phyloP scores from a whole-genome alignment of 2,329 filamentous ascomycete genomes.

The Apiospora pterosperma region DNA sequence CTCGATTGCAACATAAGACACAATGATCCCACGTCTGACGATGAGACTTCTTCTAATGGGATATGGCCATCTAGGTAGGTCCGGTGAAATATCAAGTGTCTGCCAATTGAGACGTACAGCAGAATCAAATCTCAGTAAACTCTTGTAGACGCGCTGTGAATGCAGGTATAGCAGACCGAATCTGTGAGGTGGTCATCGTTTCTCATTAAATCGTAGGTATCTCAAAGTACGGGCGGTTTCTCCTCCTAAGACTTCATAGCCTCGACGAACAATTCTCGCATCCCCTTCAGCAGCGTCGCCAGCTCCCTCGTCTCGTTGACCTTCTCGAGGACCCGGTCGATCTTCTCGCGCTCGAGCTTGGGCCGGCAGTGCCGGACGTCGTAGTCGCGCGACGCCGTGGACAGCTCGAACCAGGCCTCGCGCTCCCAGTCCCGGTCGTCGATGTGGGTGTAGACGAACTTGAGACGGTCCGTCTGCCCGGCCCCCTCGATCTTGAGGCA shows the following conservation, averaged over 20 bases:
- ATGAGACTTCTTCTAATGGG: background rate
- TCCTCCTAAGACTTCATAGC: constrained; percentile 49
- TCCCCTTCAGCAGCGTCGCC: constrained; percentile 71
- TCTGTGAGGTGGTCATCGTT: background rate
- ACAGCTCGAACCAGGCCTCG: constrained; percentile 92
- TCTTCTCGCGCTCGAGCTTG: constrained; percentile 73
- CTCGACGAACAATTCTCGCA: constrained; percentile 75
- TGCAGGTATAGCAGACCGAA: background rate
- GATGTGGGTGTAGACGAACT: constrained; percentile 85
- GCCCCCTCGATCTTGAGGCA: constrained; percentile 88
- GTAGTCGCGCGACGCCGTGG: constrained; percentile 78
- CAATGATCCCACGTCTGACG: too few relatives aligned
- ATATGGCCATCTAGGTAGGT: background rate
- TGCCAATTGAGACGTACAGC: background rate
- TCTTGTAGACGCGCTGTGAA: background rate
- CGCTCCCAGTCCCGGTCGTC: constrained; percentile 83
- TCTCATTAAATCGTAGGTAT: constrained; percentile 2
- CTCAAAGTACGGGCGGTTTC: background rate
- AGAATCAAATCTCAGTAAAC: background rate
- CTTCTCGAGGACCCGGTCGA: constrained; percentile 72
- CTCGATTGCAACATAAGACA: background rate
- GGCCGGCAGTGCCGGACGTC: constrained; percentile 78
- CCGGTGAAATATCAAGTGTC: too few relatives aligned
- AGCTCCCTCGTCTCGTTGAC: constrained; percentile 80
- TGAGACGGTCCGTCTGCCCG: constrained; percentile 77